Percentiles rank a stretch among this genome's conserved stretches.
phyloP scores from a whole-genome alignment of 306 rosid genomes.

The Vigna radiata region DNA sequence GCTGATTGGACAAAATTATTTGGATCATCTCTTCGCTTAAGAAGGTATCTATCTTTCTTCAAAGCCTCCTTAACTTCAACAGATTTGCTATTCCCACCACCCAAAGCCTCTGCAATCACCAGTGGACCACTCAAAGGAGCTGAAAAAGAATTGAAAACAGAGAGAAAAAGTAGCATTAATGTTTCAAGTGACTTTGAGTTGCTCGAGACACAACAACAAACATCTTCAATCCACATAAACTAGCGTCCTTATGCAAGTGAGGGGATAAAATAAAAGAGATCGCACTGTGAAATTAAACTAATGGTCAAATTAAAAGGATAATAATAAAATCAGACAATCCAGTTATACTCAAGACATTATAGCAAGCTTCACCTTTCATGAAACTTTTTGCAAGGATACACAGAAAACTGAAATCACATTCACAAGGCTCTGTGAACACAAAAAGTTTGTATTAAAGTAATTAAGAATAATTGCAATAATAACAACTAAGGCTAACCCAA shows the following conservation, averaged over 20 bases:
- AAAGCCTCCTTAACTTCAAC: conserved; percentile 73
- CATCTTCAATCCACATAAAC: conserved; percentile 20
- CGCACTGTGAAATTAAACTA: not conserved
- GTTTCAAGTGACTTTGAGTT: not conserved
- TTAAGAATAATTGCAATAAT: not conserved
- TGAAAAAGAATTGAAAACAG: conserved; percentile 42
- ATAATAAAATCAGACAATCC: not conserved
- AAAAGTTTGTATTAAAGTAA: not conserved
- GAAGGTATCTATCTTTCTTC: conserved; percentile 86
- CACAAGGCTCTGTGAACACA: conserved; percentile 11
- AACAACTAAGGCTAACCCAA: conserved; percentile 16
- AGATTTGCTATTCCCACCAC: conserved; percentile 70
- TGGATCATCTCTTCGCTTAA: conserved; percentile 88
- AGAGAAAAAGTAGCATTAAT: not conserved
- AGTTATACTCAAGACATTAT: not conserved
- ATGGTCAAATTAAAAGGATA: not conserved
- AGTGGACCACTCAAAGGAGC: conserved; percentile 98
- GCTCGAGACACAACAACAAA: conserved; percentile 17
- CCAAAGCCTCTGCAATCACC: conserved; percentile 85
- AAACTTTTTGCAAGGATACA: not conserved
- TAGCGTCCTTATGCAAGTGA: not conserved
- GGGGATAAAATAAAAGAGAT: not conserved
- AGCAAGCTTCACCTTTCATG: conserved; percentile 1
- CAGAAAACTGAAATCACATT: not conserved
- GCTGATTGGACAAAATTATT: conserved; percentile 53